These are phyloP conservation scores for Gonapodya sp. DNA, from an alignment of 192 early-diverging fungal species.

Conservation along the genomic window DNA sequence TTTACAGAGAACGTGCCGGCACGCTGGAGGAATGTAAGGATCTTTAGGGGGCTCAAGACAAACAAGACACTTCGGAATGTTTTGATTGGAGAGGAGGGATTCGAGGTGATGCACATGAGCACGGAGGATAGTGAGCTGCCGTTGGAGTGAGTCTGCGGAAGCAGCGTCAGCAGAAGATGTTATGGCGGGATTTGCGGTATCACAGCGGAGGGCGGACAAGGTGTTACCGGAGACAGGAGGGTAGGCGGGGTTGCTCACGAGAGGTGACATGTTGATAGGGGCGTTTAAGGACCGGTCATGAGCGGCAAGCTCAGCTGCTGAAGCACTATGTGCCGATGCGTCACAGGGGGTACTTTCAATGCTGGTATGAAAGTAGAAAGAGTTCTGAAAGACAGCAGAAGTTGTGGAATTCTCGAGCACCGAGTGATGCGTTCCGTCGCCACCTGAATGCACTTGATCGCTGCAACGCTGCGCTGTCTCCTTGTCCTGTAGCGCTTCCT, in stretches of 20 bases:
- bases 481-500: no score
- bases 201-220: neutral
- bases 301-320: no score
- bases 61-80: slow-evolving; percentile 58
- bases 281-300: neutral
- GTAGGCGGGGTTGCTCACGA: neutral
- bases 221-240: neutral
- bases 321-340: no score
- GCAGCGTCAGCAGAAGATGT: neutral
- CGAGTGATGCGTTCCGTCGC: no score
- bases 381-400: no score
- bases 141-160: neutral
- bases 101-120: neutral
- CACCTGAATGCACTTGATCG: no score
- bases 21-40: slow-evolving; percentile 67
- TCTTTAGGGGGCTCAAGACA: slow-evolving; percentile 64
- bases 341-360: no score
- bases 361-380: no score
- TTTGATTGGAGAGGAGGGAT: neutral
- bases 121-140: no score
- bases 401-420: no score
- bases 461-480: no score
- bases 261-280: neutral
- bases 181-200: neutral
- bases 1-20: slow-evolving; percentile 91